Conservation (phyloP, 2,329 filamentous ascomycete genomes). For the Reticulascus tulasneorum region DNA sequence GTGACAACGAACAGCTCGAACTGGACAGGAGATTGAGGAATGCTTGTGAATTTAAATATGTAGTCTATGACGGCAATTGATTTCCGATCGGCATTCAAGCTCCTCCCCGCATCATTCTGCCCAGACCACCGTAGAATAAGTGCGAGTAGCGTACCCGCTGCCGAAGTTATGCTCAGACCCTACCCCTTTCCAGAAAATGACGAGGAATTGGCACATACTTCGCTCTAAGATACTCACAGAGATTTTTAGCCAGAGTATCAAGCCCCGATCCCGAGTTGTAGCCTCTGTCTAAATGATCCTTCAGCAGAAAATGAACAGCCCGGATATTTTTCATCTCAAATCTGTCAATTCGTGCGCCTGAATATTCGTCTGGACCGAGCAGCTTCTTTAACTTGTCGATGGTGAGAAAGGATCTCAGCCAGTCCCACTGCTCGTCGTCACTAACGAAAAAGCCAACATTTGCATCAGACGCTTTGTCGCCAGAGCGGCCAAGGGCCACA, state of each 20-base stretch:
- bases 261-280: constrained; percentile 12
- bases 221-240: constrained; percentile 30
- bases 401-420: constrained; percentile 33
- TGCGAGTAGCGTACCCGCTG: too few relatives aligned
- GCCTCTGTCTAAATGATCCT: constrained; percentile 13
- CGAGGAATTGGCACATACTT: constrained; percentile 29
- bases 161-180: too few relatives aligned
- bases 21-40: too few relatives aligned
- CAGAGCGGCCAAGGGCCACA: constrained; percentile 31
- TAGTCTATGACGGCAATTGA: too few relatives aligned
- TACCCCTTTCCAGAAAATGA: constrained; percentile 27
- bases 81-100: too few relatives aligned
- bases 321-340: constrained; percentile 7
- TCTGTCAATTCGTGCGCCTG: constrained; percentile 7
- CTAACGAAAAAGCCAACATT: constrained; percentile 38
- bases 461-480: constrained; percentile 33
- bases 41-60: too few relatives aligned
- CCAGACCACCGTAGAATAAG: too few relatives aligned
- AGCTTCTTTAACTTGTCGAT: constrained; percentile 15
- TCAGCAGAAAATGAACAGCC: constrained; percentile 12
- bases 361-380: constrained; percentile 20
- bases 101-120: too few relatives aligned
- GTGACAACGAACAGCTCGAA: too few relatives aligned
- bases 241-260: constrained; percentile 34
- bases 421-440: constrained; percentile 33